Conservation (phyloP, 139 green algal species). For the Axilococcus clingmanii region DNA sequence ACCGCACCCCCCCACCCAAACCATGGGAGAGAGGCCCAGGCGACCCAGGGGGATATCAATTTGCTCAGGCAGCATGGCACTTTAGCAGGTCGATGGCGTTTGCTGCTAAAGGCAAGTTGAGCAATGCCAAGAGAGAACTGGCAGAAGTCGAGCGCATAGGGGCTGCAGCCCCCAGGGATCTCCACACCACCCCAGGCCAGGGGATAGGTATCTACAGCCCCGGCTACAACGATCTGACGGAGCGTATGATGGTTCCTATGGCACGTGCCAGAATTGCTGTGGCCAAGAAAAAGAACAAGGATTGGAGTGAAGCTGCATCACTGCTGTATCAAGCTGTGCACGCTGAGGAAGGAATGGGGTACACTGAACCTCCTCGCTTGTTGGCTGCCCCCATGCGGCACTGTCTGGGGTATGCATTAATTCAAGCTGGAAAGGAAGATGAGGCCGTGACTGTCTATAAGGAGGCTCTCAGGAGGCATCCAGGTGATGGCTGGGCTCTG, state of each 20-base stretch:
- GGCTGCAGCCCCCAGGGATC: background rate
- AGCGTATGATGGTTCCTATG: background rate
- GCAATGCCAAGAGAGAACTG: background rate
- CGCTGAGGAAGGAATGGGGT: conserved; percentile 25
- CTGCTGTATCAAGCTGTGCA: conserved; percentile 6
- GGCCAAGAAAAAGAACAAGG: background rate
- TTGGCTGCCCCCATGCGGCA: conserved; percentile 33
- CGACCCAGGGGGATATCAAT: conserved; percentile 12
- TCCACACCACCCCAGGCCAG: conserved; percentile 5
- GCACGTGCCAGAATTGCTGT: conserved; percentile 1
- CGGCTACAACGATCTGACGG: background rate
- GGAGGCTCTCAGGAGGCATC: conserved; percentile 33
- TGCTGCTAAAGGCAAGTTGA: conserved; percentile 1
- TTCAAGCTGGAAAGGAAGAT: conserved; percentile 10
- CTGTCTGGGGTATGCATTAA: conserved; percentile 38
- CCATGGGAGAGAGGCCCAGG: conserved; percentile 10
- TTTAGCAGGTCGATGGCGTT: conserved; percentile 20
- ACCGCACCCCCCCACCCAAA: background rate
- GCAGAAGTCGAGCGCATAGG: background rate
- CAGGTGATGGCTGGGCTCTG: conserved; percentile 37
- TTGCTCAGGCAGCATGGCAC: conserved; percentile 7
- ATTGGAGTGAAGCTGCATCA: background rate
- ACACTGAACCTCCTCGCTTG: conserved; percentile 45
- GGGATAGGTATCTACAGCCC: conserved; percentile 16
- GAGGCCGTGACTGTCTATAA: conserved; percentile 24